A percentile compares a stretch with the other conserved stretches of the same genome.
Conservation (phyloP, 1,139 yeast genomes). For the Candida sanyaensis region DNA sequence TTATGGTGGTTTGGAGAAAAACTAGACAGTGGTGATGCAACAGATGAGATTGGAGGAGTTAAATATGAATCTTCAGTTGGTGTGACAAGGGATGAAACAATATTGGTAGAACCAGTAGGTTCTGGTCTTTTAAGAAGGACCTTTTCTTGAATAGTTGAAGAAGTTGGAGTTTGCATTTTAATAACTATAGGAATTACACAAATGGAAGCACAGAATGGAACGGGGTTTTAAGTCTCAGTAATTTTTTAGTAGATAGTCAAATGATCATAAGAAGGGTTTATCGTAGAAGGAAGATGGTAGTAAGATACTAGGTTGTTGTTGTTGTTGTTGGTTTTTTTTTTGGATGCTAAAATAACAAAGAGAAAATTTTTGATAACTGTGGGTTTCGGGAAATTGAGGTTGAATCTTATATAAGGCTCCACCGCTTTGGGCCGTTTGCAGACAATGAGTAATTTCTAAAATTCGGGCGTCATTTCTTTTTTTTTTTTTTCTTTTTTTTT, state of each 20-base stretch:
- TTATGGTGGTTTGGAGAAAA: slow-evolving; percentile 39
- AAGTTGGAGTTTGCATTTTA: slow-evolving; percentile 3
- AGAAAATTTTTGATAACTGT: background rate
- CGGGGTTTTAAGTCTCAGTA: slow-evolving; percentile 1
- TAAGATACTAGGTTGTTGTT: background rate
- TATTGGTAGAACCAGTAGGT: background rate
- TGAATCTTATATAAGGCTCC: background rate
- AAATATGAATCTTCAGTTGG: slow-evolving; percentile 3
- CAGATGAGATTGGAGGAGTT: slow-evolving; percentile 4
- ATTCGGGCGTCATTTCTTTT: background rate
- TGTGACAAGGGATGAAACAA: background rate
- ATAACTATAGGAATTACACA: no score
- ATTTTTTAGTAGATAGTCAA: slow-evolving; percentile 4
- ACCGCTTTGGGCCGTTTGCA: background rate
- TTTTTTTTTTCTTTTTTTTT: background rate
- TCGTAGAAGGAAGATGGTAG: background rate
- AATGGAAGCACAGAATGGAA: no score
- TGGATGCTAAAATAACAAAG: background rate
- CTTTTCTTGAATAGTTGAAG: slow-evolving; percentile 2
- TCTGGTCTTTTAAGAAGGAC: background rate
- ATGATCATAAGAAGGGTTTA: background rate
- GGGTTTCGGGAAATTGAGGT: slow-evolving; percentile 1
- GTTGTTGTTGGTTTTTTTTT: background rate
- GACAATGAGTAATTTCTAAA: background rate
- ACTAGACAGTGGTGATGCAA: slow-evolving; percentile 2